A percentile compares a stretch with the other conserved stretches of the same genome.
phyloP scores from a whole-genome alignment of 768 basidiomycete genomes.

The Leccinum sublutescens region DNA sequence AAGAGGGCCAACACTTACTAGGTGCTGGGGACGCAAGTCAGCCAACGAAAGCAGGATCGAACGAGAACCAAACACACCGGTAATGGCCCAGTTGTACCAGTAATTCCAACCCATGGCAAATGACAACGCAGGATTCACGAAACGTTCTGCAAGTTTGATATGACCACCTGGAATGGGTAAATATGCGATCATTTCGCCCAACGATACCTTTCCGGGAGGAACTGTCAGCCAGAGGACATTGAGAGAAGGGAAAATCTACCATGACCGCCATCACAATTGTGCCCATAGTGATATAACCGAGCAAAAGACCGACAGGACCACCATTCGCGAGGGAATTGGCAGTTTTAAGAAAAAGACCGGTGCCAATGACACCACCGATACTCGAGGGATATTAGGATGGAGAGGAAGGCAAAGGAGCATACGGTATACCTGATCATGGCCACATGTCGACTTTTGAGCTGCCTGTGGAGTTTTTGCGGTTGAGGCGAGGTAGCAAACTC shows the following conservation, averaged over 20 bases:
- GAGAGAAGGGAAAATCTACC: slow-evolving; percentile 39
- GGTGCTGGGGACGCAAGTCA: slow-evolving; percentile 20
- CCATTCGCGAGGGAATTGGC: slow-evolving; percentile 48
- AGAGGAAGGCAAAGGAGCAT: background rate
- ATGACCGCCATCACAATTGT: slow-evolving; percentile 71
- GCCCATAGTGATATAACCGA: slow-evolving; percentile 68
- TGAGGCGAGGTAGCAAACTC: slow-evolving; percentile 10
- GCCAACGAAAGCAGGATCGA: background rate
- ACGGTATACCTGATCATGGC: slow-evolving; percentile 70
- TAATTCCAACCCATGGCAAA: slow-evolving; percentile 56
- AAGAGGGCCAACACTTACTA: slow-evolving; percentile 12
- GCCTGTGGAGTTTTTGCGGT: slow-evolving; percentile 43
- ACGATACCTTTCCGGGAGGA: slow-evolving; percentile 45
- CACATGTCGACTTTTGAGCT: slow-evolving; percentile 75
- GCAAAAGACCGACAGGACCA: slow-evolving; percentile 71
- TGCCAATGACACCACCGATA: slow-evolving; percentile 58
- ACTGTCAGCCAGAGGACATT: background rate
- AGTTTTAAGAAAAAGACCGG: slow-evolving; percentile 71
- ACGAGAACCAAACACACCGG: slow-evolving; percentile 11
- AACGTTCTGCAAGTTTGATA: slow-evolving; percentile 78
- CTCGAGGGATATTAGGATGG: slow-evolving; percentile 30
- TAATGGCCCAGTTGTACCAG: slow-evolving; percentile 39
- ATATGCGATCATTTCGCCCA: slow-evolving; percentile 63
- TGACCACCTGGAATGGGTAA: slow-evolving; percentile 80
- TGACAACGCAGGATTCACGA: slow-evolving; percentile 74